Conservation (phyloP, 768 basidiomycete genomes). For the Hortiboletus flavorubellus region DNA sequence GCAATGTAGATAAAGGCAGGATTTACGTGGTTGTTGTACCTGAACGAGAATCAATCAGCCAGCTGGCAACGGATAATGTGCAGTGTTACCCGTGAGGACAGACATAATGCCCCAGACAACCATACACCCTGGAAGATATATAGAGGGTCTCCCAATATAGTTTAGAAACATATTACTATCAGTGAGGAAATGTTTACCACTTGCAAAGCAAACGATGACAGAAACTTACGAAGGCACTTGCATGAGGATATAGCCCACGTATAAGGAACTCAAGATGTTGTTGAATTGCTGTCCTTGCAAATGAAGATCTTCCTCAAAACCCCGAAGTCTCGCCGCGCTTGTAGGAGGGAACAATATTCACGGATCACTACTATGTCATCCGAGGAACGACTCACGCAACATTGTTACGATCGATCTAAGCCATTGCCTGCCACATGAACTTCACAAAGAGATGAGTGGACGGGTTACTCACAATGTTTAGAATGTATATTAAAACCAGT, state of each 20-base stretch:
- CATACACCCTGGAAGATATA: slow-evolving; percentile 68
- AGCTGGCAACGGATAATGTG: neutral
- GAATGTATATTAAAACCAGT: slow-evolving; percentile 33
- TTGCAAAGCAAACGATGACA: neutral
- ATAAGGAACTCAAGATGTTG: slow-evolving; percentile 63
- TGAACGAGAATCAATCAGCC: slow-evolving; percentile 11
- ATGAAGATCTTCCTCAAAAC: slow-evolving; percentile 66
- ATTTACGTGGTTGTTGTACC: slow-evolving; percentile 41
- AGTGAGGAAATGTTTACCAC: neutral
- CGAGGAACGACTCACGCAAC: slow-evolving; percentile 44
- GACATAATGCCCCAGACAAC: slow-evolving; percentile 66
- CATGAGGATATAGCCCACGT: slow-evolving; percentile 74
- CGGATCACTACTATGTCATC: neutral
- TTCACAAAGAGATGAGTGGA: neutral
- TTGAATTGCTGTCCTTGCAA: slow-evolving; percentile 62
- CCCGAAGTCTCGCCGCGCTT: slow-evolving; percentile 70
- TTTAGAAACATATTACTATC: slow-evolving; percentile 69
- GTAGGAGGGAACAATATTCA: neutral
- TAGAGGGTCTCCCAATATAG: slow-evolving; percentile 62
- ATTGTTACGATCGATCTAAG: slow-evolving; percentile 69
- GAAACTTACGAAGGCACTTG: slow-evolving; percentile 67
- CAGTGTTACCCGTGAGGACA: slow-evolving; percentile 44
- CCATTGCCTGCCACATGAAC: neutral
- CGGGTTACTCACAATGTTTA: slow-evolving; percentile 32
- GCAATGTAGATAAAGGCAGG: neutral